Evolutionary conservation across 202 grass and related monocot genomes (phyloP), one percentile per base, ranked within the genome.

Genomic region (Saccharum hybrid): DNA sequence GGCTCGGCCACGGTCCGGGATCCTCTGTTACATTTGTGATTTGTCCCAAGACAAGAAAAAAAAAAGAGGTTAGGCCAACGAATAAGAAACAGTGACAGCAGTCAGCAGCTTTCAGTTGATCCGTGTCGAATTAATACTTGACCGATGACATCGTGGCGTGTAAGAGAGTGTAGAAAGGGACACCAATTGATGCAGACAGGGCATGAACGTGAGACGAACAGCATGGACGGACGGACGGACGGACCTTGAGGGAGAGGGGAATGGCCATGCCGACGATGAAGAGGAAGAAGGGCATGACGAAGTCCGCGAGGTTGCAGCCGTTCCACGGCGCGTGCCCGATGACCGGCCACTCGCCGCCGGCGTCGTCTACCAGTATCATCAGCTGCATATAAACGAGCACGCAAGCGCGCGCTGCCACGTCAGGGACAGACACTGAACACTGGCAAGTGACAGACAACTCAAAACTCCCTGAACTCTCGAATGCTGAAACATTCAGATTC

Each of bases 261-360:
- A 93, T 90, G 40, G 95, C 95, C 88, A 98, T 90, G 75, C 96
- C 96, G 3, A 98, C 91, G 82, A 98, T 98, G 85, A 98, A 98
- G 78, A 98, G 93, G 77, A 98, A 98, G 89, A 82, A 98, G 34
- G 96, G 96, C 96, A 98, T 98, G 79, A 87, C 96, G 78, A 95
- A 98, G 61, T 98, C 93, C 6, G 96, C 96, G 46, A 98, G 96
- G 81, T 98, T 93, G 87, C 96, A 98, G 36, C 93, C 93, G 38
- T 95, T 82, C 96, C 96, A 98, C 4, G 92, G 96, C 10, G 87
- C 91, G 62, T 98, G 96, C 5, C 92, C 90, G 52, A 98, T 98
- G 39, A 84, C 87, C 10, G 92, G 96, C 93, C 96, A 98, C 83
- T 98, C 93, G 33, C 42, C 96, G 37, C 96, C 93, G 38, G 96